Evolutionary conservation across 2,329 filamentous ascomycete genomes (phyloP).

Genomic region (Cryphonectria radicalis): DNA sequence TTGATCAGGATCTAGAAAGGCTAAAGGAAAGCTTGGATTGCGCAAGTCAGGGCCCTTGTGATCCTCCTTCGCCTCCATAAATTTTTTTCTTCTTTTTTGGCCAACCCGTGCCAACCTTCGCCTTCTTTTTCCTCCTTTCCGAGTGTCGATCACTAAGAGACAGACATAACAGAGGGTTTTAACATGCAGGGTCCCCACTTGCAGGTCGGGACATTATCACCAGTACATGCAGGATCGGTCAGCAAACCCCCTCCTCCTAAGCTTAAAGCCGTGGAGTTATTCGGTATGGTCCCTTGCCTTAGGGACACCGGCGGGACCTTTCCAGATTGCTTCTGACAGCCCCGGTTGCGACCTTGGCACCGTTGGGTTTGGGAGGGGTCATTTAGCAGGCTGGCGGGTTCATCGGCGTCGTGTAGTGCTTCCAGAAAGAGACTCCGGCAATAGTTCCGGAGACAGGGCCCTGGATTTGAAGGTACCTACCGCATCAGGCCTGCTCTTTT

Average conservation of each 20-base stretch:
- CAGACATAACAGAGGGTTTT: background rate
- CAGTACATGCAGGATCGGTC: background rate
- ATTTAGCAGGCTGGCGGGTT: background rate
- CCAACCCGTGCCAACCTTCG: background rate
- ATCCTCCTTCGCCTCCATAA: background rate
- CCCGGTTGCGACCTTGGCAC: conserved; percentile 6
- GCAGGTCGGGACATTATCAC: background rate
- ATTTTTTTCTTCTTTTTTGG: background rate
- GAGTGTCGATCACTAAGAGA: background rate
- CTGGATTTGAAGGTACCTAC: conserved; percentile 3
- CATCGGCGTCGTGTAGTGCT: conserved; percentile 4
- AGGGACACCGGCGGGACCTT: background rate
- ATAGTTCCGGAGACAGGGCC: conserved; percentile 11
- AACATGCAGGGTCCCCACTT: conserved; percentile 3
- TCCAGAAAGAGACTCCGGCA: conserved; percentile 12
- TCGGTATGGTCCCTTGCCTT: conserved; percentile 1
- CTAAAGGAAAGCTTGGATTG: background rate
- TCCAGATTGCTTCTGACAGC: background rate
- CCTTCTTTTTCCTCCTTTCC: background rate
- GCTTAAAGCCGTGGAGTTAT: conserved; percentile 1
- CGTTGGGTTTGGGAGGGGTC: background rate
- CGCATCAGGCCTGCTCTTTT: conserved; percentile 7
- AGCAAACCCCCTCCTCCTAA: background rate
- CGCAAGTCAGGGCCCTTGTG: background rate
- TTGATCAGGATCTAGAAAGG: background rate